These are phyloP conservation scores for Debaryomyces robertsiae DNA, from an alignment of 1,139 yeast species.

Conservation along the genomic window DNA sequence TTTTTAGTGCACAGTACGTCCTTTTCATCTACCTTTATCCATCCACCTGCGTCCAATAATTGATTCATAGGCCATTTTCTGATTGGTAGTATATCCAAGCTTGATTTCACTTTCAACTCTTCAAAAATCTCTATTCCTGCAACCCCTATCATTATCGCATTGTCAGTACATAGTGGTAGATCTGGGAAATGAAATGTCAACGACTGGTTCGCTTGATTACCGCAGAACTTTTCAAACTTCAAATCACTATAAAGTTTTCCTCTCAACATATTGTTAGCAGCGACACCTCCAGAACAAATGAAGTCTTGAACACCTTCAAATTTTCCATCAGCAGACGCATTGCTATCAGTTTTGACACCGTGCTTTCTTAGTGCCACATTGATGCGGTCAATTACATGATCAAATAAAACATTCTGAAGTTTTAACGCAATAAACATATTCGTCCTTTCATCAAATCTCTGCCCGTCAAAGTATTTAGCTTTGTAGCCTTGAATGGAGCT, in stretches of 20 bases:
- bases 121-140: conserved; percentile 91
- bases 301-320: conserved; percentile 53
- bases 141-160: conserved; percentile 97
- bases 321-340: conserved; percentile 31
- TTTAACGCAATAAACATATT: conserved; percentile 55
- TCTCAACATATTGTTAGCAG: conserved; percentile 68
- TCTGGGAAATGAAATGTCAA: conserved; percentile 64
- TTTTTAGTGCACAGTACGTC: conserved; percentile 2
- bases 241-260: conserved; percentile 45
- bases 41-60: conserved; percentile 50
- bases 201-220: conserved; percentile 13
- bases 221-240: conserved; percentile 10
- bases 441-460: conserved; percentile 23
- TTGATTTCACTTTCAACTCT: conserved; percentile 46
- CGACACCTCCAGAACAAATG: conserved; percentile 94
- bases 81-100: conserved; percentile 56
- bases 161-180: conserved; percentile 80
- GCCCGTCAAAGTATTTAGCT: conserved; percentile 12
- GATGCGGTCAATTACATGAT: conserved; percentile 69
- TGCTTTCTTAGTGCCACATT: conserved; percentile 51
- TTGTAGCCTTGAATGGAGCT: conserved; percentile 51
- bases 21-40: conserved; percentile 34
- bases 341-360: conserved; percentile 19
- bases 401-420: conserved; percentile 67
- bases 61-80: conserved; percentile 75